Evolutionary conservation across 257 asterid genomes (phyloP), one percentile per base, ranked within the genome.

Genomic region (Nemophila menziesii): DNA sequence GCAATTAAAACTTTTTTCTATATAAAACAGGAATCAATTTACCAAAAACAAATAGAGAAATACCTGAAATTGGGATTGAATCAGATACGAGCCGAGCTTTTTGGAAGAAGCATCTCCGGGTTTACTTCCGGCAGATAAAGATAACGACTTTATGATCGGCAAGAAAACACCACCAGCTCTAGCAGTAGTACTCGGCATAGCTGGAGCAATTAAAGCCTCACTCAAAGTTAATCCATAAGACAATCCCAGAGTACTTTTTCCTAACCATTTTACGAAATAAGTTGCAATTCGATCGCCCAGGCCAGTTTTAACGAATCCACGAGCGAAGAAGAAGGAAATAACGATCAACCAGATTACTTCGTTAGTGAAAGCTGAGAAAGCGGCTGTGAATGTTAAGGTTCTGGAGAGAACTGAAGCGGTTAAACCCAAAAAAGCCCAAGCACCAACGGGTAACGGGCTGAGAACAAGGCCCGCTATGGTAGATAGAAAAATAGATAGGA

Each of bases 181-280:
- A 2, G 97, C 97, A 2, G 97, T 87, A 48, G 97, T 78, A 58
- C 97, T 87, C 18, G 95, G 97, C 97, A 87, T 87, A 16, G 93
- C 97, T 55, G 92, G 97, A 29, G 97, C 86, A 44, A 87, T 80
- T 76, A 84, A 59, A 1, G 93, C 92, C 82, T 87, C 97, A 41
- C 93, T 79, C 65, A 87, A 43, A 16, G 94, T 62, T 77, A 87
- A 55, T 9, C 97, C 95, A 62, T 87, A 87, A 0, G 95, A 80
- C 79, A 87, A 63, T 5, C 97, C 97, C 27, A 89, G 65, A 5
- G 97, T 89, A 39, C 93, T 87, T 60, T 80, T 87, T 48, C 97
- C 97, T 48, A 87, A 43, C 93, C 85, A 83, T 55, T 81, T 83
- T 23, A 87, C 95, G 22, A 87, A 87, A 51, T 75, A 80, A 0